phyloP scores from a whole-genome alignment of 1,284 basidiomycete species.

The Grifola frondosa region DNA sequence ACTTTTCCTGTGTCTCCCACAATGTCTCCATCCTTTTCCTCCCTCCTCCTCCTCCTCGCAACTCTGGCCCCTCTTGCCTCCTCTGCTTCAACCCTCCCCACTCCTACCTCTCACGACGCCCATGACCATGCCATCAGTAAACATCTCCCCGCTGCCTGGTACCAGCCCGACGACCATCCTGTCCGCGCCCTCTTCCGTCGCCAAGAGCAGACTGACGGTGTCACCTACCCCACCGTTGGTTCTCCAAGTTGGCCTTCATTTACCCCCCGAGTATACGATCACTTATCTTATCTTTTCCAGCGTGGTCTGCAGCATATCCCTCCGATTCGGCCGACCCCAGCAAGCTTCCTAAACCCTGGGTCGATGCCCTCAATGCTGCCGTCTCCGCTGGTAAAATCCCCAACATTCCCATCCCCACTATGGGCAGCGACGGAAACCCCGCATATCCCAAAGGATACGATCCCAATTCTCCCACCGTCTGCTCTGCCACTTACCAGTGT shows the following conservation, averaged over 20 bases:
- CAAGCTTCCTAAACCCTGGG: slow-evolving; percentile 61
- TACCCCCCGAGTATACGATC: not conserved
- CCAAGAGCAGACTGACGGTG: slow-evolving; percentile 41
- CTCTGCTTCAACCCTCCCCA: not conserved
- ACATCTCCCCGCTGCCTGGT: slow-evolving; percentile 51
- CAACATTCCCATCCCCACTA: slow-evolving; percentile 52
- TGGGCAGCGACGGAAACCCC: slow-evolving; percentile 44
- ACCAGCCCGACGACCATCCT: slow-evolving; percentile 54
- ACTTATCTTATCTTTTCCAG: slow-evolving; percentile 33
- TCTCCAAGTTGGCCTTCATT: slow-evolving; percentile 46
- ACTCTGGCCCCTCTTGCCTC: not conserved
- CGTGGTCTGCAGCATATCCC: slow-evolving; percentile 60
- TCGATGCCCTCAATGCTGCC: slow-evolving; percentile 63
- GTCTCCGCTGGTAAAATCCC: slow-evolving; percentile 74
- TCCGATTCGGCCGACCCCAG: slow-evolving; percentile 39
- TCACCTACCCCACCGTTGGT: slow-evolving; percentile 53
- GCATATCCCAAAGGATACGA: slow-evolving; percentile 54
- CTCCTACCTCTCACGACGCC: not conserved
- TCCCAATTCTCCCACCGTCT: slow-evolving; percentile 52
- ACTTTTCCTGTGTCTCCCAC: too few species aligned
- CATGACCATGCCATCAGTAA: slow-evolving; percentile 11
- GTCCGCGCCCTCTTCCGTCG: slow-evolving; percentile 61
- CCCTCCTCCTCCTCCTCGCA: too few species aligned
- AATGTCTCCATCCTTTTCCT: too few species aligned
- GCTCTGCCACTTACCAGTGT: slow-evolving; percentile 71